phyloP scores from a whole-genome alignment of 257 asterid genomes.

The Vinca minor region DNA sequence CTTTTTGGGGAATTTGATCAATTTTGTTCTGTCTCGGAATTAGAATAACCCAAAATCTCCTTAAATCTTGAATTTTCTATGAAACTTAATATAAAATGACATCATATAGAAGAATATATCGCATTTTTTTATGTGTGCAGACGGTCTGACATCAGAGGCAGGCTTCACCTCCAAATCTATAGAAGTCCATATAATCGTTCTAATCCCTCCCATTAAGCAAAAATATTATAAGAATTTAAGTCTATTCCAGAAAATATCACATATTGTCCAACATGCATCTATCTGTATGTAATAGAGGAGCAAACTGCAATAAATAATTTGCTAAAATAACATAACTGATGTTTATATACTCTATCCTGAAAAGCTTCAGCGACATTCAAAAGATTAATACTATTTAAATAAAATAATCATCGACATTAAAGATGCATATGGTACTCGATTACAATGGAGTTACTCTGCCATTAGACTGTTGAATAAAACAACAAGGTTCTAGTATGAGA shows the following conservation, averaged over 20 bases:
- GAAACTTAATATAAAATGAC: not conserved
- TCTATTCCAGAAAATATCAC: too few species aligned
- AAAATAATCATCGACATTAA: not conserved
- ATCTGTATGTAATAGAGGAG: too few species aligned
- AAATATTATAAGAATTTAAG: not conserved
- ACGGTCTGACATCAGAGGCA: not conserved
- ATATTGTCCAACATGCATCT: too few species aligned
- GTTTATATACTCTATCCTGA: not conserved
- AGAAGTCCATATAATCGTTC: not conserved
- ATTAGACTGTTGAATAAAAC: not conserved
- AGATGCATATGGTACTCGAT: not conserved
- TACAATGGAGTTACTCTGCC: not conserved
- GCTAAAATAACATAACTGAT: not conserved
- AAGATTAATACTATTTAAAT: not conserved
- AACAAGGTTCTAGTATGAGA: not conserved
- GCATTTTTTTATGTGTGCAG: not conserved
- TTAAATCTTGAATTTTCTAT: not conserved
- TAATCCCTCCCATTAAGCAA: not conserved
- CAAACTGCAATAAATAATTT: not conserved
- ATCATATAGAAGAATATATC: not conserved
- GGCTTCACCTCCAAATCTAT: slow-evolving; percentile 1
- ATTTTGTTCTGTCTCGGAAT: not conserved
- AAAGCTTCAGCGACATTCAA: slow-evolving; percentile 1
- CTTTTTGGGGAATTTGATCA: too few species aligned
- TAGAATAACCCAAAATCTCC: not conserved